A percentile compares a stretch with the other conserved stretches of the same genome.
phyloP scores from a whole-genome alignment of 1,139 yeast genomes.

The Sugiyamaella castrensis region DNA sequence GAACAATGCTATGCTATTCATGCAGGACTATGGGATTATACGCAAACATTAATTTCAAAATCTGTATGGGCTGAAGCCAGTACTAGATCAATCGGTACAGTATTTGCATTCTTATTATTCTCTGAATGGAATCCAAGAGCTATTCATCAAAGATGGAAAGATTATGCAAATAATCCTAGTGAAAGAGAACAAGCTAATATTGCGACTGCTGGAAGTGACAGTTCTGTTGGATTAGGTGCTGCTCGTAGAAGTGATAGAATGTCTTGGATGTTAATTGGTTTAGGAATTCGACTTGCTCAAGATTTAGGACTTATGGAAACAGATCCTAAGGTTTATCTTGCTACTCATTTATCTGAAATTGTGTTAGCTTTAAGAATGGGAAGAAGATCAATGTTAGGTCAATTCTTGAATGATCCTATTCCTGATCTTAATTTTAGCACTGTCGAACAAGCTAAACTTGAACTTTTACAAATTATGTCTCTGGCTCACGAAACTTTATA shows the following conservation, averaged over 20 bases:
- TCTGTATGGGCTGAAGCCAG: conserved; percentile 96
- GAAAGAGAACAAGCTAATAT: conserved; percentile 24
- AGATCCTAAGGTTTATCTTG: conserved; percentile 70
- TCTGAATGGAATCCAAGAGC: conserved; percentile 97
- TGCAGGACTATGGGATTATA: conserved; percentile 76
- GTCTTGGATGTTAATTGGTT: conserved; percentile 93
- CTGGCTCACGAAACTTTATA: conserved; percentile 83
- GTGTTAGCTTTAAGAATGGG: conserved; percentile 40
- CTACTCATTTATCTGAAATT: conserved; percentile 82
- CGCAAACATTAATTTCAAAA: conserved; percentile 76
- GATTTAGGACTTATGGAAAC: conserved; percentile 79
- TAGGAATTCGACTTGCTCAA: conserved; percentile 81
- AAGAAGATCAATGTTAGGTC: conserved; percentile 37
- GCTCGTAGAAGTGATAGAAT: conserved; percentile 82
- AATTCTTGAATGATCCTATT: conserved; percentile 34
- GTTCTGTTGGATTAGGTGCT: conserved; percentile 75
- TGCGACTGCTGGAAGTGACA: conserved; percentile 30
- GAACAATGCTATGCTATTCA: conserved; percentile 41
- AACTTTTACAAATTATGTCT: conserved; percentile 72
- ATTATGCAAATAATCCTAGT: conserved; percentile 62
- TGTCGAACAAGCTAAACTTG: conserved; percentile 76
- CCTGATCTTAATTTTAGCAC: conserved; percentile 49
- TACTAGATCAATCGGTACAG: conserved; percentile 81
- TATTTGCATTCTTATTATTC: conserved; percentile 77
- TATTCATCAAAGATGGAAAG: conserved; percentile 84